Percentiles rank a stretch among this genome's conserved stretches.
phyloP scores from a whole-genome alignment of 2,329 filamentous ascomycete genomes.

The Fusarium domesticum region DNA sequence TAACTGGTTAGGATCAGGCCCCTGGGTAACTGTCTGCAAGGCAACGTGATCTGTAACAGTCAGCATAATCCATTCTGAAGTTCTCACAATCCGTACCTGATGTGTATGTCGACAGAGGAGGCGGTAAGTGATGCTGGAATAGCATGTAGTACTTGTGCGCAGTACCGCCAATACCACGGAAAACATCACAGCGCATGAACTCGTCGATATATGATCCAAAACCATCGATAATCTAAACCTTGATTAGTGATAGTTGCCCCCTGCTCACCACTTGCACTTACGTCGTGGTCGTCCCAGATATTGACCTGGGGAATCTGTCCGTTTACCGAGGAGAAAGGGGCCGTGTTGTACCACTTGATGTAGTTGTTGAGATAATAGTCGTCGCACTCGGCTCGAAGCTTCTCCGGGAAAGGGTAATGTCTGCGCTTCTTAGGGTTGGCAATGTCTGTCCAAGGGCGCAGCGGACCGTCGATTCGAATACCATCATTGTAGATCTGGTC shows the following conservation, averaged over 20 bases:
- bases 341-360: conserved; percentile 75
- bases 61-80: conserved; percentile 4
- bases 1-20: conserved; percentile 68
- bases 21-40: conserved; percentile 40
- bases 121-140: conserved; percentile 91
- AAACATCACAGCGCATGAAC: conserved; percentile 91
- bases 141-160: conserved; percentile 98
- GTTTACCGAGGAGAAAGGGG: conserved; percentile 81
- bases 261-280: conserved; percentile 39
- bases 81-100: conserved; percentile 15
- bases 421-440: conserved; percentile 80
- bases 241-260: conserved; percentile 37
- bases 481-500: conserved; percentile 97
- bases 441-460: conserved; percentile 79
- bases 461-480: conserved; percentile 78
- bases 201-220: conserved; percentile 92
- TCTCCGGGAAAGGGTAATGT: conserved; percentile 71
- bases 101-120: conserved; percentile 81
- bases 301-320: conserved; percentile 95
- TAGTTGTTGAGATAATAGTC: conserved; percentile 92
- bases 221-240: conserved; percentile 73
- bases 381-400: conserved; percentile 79
- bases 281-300: conserved; percentile 95
- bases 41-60: conserved; percentile 23
- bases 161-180: conserved; percentile 84